These are phyloP conservation scores for Paecilomyces fulvus DNA, from an alignment of 2,329 filamentous ascomycete species.

Conservation along the genomic window DNA sequence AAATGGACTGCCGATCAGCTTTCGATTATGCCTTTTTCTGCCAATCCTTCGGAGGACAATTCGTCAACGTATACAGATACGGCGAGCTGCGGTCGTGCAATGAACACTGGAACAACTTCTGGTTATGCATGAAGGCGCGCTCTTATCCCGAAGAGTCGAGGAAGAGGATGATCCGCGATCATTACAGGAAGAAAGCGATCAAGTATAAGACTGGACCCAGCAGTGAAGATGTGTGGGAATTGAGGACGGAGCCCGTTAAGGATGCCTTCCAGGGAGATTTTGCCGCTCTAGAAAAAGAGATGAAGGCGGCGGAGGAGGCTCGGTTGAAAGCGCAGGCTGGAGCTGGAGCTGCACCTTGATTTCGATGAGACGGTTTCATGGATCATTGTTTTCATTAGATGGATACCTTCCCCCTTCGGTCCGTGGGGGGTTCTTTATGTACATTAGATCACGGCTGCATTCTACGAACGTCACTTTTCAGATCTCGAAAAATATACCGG, in stretches of 20 bases:
- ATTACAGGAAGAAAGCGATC: constrained; percentile 58
- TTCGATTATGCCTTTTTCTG: constrained; percentile 95
- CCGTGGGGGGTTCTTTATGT: constrained; percentile 5
- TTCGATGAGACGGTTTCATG: constrained; percentile 3
- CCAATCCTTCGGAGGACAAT: constrained; percentile 83
- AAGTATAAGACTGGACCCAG: constrained; percentile 62
- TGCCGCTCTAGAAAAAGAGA: constrained; percentile 33
- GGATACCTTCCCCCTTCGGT: constrained; percentile 3
- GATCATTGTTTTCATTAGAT: constrained; percentile 11
- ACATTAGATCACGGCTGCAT: neutral
- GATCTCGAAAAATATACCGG: neutral
- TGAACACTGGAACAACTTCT: constrained; percentile 87
- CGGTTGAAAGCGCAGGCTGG: constrained; percentile 13
- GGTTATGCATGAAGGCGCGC: constrained; percentile 90
- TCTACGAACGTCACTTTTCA: neutral
- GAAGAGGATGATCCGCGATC: constrained; percentile 52
- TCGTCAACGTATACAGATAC: constrained; percentile 82
- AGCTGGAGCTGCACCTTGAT: neutral
- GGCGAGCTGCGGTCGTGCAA: constrained; percentile 68
- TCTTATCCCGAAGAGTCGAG: constrained; percentile 52
- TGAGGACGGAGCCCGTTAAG: constrained; percentile 55
- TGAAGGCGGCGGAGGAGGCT: constrained; percentile 35
- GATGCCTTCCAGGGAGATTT: constrained; percentile 40
- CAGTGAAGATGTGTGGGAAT: constrained; percentile 86
- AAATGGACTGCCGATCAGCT: constrained; percentile 79